phyloP scores from a whole-genome alignment of 129 eudicot genomes.

The Dittrichia graveolens region DNA sequence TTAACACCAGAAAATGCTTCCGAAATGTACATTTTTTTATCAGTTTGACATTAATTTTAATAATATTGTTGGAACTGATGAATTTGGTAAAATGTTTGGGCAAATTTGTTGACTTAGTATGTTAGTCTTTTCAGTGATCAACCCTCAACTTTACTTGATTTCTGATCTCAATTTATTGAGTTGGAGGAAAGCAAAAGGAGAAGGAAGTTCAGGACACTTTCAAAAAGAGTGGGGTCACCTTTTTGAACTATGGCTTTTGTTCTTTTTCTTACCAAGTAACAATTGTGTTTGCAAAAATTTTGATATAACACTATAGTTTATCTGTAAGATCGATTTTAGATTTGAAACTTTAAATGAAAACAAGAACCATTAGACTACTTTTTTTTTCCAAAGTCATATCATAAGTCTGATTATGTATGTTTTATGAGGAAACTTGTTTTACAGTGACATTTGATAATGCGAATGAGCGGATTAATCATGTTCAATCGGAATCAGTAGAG shows the following conservation, averaged over 20 bases:
- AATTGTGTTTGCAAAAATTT: no score
- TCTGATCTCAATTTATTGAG: neutral
- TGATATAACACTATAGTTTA: neutral
- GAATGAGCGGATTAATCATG: constrained; percentile 31
- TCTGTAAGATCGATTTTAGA: neutral
- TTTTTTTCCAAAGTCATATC: neutral
- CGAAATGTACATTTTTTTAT: no score
- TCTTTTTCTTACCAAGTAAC: no score
- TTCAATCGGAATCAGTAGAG: constrained; percentile 23
- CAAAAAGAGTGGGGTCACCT: neutral
- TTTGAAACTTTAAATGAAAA: neutral
- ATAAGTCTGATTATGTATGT: neutral
- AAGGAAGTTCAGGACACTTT: no score
- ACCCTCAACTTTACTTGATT: neutral
- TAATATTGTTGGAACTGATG: neutral
- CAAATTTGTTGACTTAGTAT: neutral
- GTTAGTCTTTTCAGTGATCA: neutral
- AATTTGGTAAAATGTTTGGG: neutral
- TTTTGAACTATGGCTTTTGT: no score
- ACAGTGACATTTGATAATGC: constrained; percentile 44
- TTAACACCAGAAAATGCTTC: no score
- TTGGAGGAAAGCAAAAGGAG: no score
- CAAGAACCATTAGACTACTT: neutral
- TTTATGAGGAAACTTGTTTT: constrained; percentile 19
- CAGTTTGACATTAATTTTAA: no score